phyloP scores from a whole-genome alignment of 108 stramenopile genomes.

The Cyclostephanos invisitatus region DNA sequence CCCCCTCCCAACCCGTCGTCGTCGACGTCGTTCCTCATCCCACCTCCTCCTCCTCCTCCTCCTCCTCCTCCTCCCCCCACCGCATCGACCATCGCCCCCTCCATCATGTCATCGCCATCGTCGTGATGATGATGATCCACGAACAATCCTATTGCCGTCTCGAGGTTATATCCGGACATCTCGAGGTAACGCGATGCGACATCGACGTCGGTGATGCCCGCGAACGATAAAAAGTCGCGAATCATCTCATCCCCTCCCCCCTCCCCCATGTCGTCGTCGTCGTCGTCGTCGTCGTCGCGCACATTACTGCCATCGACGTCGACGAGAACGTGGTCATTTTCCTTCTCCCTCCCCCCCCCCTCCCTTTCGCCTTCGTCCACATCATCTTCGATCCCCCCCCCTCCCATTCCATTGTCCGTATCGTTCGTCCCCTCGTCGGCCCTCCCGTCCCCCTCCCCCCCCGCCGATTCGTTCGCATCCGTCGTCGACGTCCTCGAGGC shows the following conservation, averaged over 20 bases:
- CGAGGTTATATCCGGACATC: slow-evolving; percentile 69
- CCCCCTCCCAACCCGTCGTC: too few relatives aligned
- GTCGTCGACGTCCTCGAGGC: not conserved
- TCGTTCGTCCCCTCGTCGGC: not conserved
- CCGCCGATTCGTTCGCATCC: too few relatives aligned
- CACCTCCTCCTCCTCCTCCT: too few relatives aligned
- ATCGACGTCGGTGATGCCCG: slow-evolving; percentile 56
- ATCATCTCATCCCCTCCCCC: slow-evolving; percentile 3
- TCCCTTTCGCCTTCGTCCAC: not conserved
- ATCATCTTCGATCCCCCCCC: not conserved
- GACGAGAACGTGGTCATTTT: too few relatives aligned
- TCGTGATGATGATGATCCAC: too few relatives aligned
- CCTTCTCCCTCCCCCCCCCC: not conserved
- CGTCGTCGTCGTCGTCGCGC: not conserved
- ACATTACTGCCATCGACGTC: too few relatives aligned
- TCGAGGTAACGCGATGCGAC: slow-evolving; percentile 68
- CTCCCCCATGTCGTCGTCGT: not conserved
- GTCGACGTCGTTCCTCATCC: too few relatives aligned
- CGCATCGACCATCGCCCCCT: not conserved
- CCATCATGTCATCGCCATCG: slow-evolving; percentile 37
- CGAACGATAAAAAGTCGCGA: slow-evolving; percentile 70
- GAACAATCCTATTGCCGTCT: slow-evolving; percentile 72
- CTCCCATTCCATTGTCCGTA: not conserved
- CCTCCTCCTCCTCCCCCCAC: not conserved
- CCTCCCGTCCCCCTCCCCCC: not conserved